A percentile compares a stretch with the other conserved stretches of the same genome.
Conservation (phyloP, 1,284 basidiomycete species). For the Leccinum griseonigrum region DNA sequence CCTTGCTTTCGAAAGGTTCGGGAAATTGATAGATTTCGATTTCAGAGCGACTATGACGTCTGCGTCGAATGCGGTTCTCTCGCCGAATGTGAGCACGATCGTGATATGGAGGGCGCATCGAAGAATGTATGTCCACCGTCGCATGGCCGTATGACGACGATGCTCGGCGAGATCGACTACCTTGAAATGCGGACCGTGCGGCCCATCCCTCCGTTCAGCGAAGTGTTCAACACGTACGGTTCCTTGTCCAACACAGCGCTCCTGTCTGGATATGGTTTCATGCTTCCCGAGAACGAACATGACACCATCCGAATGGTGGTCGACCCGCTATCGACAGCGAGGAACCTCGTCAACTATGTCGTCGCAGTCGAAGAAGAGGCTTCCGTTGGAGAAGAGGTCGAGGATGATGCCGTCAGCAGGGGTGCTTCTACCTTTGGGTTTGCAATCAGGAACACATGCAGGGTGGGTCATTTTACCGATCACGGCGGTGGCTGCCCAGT, state of each 20-base stretch:
- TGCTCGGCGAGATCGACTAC: constrained; percentile 36
- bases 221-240: constrained; percentile 90
- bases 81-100: constrained; percentile 72
- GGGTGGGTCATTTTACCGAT: constrained; percentile 26
- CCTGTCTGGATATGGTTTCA: constrained; percentile 36
- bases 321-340: constrained; percentile 17
- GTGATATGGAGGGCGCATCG: constrained; percentile 14
- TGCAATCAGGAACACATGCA: constrained; percentile 28
- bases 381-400: neutral
- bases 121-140: constrained; percentile 10
- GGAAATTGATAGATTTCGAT: constrained; percentile 15
- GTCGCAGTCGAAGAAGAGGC: constrained; percentile 5
- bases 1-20: constrained; percentile 4
- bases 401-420: constrained; percentile 15
- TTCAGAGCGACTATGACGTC: constrained; percentile 79
- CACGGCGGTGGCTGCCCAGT: constrained; percentile 18
- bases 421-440: constrained; percentile 7
- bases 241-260: constrained; percentile 30
- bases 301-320: constrained; percentile 30
- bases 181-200: constrained; percentile 68
- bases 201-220: constrained; percentile 48
- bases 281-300: constrained; percentile 33
- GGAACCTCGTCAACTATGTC: constrained; percentile 12
- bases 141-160: constrained; percentile 3
- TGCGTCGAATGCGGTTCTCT: constrained; percentile 80